Evolutionary conservation across 2,329 filamentous ascomycete species (phyloP).

Genomic region (Trichoderma sp.): DNA sequence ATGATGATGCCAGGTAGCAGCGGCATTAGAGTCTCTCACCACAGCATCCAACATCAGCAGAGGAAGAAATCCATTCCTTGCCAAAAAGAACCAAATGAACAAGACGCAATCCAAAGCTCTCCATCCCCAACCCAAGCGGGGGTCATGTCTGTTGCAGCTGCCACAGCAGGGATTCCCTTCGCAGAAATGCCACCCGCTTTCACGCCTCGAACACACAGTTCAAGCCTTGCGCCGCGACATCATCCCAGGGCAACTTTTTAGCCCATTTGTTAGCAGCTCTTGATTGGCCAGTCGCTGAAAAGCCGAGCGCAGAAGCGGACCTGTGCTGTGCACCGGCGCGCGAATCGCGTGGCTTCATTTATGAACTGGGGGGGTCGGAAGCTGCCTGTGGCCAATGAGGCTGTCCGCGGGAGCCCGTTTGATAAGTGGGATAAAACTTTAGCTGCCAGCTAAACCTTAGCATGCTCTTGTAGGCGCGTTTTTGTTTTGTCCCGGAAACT

Average conservation of each 20-base stretch:
- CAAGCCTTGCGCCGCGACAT: conserved; percentile 18
- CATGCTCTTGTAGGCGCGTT: not conserved
- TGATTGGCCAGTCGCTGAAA: conserved; percentile 15
- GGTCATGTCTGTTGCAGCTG: conserved; percentile 18
- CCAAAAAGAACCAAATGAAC: not conserved
- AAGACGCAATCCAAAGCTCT: not conserved
- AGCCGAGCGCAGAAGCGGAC: conserved; percentile 17
- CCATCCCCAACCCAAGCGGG: conserved; percentile 1
- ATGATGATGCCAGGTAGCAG: not conserved
- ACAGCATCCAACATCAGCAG: not conserved
- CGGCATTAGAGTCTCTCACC: not conserved
- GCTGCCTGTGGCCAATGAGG: conserved; percentile 25
- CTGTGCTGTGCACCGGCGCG: conserved; percentile 14
- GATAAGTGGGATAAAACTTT: conserved; percentile 4
- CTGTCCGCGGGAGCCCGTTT: conserved; percentile 13
- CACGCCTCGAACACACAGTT: not conserved
- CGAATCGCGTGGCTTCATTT: conserved; percentile 25
- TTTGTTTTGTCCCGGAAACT: not conserved
- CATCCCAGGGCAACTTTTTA: conserved; percentile 9
- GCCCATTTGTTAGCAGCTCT: not conserved
- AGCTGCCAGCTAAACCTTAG: not conserved
- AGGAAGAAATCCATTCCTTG: not conserved
- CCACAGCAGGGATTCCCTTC: not conserved
- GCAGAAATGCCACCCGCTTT: not conserved
- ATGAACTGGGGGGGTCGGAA: conserved; percentile 21